phyloP scores from a whole-genome alignment of 345 rosid species.

The Anastatica hierochuntica region DNA sequence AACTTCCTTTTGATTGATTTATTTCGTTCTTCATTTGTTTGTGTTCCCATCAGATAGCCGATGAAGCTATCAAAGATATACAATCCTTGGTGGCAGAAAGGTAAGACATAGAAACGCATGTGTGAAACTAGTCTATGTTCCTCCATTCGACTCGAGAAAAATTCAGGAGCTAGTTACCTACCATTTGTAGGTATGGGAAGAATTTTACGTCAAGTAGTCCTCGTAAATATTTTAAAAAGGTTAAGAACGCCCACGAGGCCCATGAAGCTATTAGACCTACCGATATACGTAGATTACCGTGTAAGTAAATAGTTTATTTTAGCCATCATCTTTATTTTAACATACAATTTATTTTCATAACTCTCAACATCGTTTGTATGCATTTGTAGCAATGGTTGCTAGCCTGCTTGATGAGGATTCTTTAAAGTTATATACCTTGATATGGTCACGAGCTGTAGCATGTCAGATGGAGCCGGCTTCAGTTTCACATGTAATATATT shows the following conservation, averaged over 20 bases:
- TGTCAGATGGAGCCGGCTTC: conserved; percentile 88
- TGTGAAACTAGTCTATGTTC: conserved; percentile 2
- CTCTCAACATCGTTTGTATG: conserved; percentile 9
- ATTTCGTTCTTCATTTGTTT: conserved; percentile 8
- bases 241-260: conserved; percentile 97
- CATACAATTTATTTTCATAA: conserved; percentile 3
- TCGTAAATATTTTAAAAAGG: conserved; percentile 82
- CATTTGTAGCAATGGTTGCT: conserved; percentile 50
- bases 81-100: conserved; percentile 62
- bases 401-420: conserved; percentile 79
- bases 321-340: conserved; percentile 2
- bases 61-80: conserved; percentile 76
- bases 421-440: conserved; percentile 76
- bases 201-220: conserved; percentile 46
- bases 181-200: conserved; percentile 57
- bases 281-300: conserved; percentile 62
- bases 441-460: conserved; percentile 88
- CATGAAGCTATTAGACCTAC: conserved; percentile 99
- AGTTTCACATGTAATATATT: conserved; percentile 50
- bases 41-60: conserved; percentile 83
- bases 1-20: conserved; percentile 10
- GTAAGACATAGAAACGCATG: conserved; percentile 28
- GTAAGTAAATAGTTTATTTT: conserved; percentile 32
- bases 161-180: not conserved
- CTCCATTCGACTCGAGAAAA: conserved; percentile 2